phyloP scores from a whole-genome alignment of 345 rosid genomes.

The Clausena lansium region DNA sequence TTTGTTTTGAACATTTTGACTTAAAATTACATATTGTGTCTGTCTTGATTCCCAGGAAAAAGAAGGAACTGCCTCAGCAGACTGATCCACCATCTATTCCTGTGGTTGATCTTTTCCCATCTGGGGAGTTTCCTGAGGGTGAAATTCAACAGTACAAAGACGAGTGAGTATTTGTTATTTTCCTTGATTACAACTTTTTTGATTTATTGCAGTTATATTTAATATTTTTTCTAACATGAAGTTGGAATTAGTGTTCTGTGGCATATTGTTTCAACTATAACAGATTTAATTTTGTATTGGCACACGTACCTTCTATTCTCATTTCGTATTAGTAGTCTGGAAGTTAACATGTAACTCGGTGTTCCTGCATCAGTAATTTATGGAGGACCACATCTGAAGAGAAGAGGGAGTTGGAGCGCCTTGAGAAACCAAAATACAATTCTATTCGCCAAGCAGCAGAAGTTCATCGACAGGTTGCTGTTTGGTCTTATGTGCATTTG shows the following conservation, averaged over 20 bases:
- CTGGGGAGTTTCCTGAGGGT: slow-evolving; percentile 96
- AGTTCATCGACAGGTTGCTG: slow-evolving; percentile 91
- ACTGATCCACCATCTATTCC: slow-evolving; percentile 90
- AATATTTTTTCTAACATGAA: neutral
- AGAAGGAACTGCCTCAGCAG: slow-evolving; percentile 74
- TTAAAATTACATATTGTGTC: neutral
- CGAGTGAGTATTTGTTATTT: slow-evolving; percentile 56
- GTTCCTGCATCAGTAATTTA: slow-evolving; percentile 50
- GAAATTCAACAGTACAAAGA: slow-evolving; percentile 95
- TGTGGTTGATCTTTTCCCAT: slow-evolving; percentile 72
- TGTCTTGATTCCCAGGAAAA: slow-evolving; percentile 52
- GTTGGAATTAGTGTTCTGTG: neutral
- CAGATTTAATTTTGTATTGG: neutral
- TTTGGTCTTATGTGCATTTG: neutral
- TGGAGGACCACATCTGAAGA: slow-evolving; percentile 98
- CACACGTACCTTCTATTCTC: neutral
- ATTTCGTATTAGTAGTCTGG: neutral
- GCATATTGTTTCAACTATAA: neutral
- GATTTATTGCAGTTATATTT: neutral
- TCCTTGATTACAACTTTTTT: neutral
- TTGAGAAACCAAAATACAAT: slow-evolving; percentile 78
- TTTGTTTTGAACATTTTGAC: neutral
- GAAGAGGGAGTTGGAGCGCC: slow-evolving; percentile 90
- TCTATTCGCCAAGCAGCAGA: slow-evolving; percentile 96
- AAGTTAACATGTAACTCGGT: neutral